Base-by-base conservation (phyloP, 1,284 basidiomycete species). In the Pseudozyma tsukubaensis region DNA sequence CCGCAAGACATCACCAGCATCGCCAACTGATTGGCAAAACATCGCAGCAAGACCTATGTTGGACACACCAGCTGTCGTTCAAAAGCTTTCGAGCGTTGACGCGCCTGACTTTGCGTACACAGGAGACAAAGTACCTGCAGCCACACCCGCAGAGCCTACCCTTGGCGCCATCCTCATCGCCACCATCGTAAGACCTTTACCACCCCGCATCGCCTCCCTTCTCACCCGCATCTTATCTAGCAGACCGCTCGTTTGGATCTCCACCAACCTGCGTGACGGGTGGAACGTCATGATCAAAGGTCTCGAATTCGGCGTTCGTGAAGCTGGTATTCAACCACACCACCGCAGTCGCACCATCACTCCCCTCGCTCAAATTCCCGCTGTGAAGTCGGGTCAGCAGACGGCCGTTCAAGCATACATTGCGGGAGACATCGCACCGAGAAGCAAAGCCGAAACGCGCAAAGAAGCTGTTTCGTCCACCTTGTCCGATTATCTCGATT, bases 211-310 rank as follows among this genome's bases (percentile, higher is more conserved):
- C 13, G 67, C 60, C 11, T 56, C 60, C 1, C 10, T 61, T 4
- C 4, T 68, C 12, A 29, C 59, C 6, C 5, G 47, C 0, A 2
- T 59, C 37, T 34, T 73, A 7, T 42, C 24, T 16, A 61, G 54
- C 36, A 57, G 50, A n/a, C 72, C 72, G 1, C n/a, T 70, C 0
- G 49, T 57, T 0, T 74, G 72, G 72, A 21, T 74, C 14, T 56
- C 66, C 34, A 53, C n/a, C 40, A 66, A 74, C 32, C n/a, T 74
- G 21, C 66, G 59, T n/a, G 58, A 65, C 12, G 72, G 72, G 7
- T 74, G 72, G 72, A 63, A 58, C 35, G 57, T 70, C 16, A 74
- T 74, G 62, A 70, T 74, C 37, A 54, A 49, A 19, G 72, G 72
- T 12, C 66, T 74, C 14, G 65, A 61, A 18, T 70, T 63, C 18